phyloP scores from a whole-genome alignment of 1,284 basidiomycete species.

The Tremellales sp. region DNA sequence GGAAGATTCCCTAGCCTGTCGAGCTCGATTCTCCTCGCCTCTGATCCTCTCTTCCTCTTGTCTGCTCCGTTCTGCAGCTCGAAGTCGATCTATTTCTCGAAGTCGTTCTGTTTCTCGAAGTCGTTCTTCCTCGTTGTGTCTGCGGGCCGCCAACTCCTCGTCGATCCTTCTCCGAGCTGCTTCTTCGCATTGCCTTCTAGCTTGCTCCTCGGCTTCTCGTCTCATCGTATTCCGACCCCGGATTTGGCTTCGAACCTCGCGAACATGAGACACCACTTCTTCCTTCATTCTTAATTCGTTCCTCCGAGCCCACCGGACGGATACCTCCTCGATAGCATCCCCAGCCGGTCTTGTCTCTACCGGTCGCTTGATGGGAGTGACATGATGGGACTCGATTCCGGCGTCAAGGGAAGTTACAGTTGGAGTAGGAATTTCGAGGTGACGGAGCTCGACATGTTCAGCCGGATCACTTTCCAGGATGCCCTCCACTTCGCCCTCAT shows the following conservation, averaged over 20 bases:
- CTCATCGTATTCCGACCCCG: too few species aligned
- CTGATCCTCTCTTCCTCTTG: neutral
- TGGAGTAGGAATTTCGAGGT: neutral
- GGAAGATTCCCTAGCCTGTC: neutral
- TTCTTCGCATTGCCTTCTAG: too few species aligned
- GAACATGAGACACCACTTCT: neutral
- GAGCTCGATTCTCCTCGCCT: neutral
- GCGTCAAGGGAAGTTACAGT: neutral
- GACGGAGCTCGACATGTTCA: neutral
- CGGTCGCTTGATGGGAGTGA: neutral
- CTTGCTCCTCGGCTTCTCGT: neutral
- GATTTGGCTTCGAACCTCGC: too few species aligned
- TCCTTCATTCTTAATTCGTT: neutral
- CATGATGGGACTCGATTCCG: neutral
- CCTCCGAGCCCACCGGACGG: neutral
- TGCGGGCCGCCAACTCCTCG: too few species aligned
- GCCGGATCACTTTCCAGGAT: slow-evolving; percentile 72
- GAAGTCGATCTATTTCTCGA: neutral
- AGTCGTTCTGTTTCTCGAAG: neutral
- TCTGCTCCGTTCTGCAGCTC: neutral
- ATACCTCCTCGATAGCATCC: neutral
- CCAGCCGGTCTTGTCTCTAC: too few species aligned
- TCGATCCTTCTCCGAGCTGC: too few species aligned
- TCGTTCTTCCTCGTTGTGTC: too few species aligned
- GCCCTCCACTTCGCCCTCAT: slow-evolving; percentile 69